These are phyloP conservation scores for Cyberlindnera mrakii DNA, from an alignment of 805 yeast genomes.

Conservation along the genomic window DNA sequence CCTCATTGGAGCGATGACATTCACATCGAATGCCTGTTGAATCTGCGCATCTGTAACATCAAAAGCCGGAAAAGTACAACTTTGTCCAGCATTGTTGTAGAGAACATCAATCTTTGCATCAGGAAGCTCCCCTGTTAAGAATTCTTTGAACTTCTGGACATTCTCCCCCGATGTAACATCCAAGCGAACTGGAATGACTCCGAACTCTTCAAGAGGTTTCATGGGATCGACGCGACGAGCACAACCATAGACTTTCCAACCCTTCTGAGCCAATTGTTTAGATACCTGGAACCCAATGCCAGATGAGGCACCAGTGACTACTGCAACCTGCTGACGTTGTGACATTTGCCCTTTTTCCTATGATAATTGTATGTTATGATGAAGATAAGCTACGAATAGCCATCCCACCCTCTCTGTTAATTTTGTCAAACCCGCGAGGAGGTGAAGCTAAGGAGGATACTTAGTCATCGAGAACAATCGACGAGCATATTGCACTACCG, in stretches of 20 bases:
- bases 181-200: conserved; percentile 40
- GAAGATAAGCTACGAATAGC: too few species aligned
- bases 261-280: conserved; percentile 42
- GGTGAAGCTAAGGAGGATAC: too few species aligned
- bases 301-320: conserved; percentile 51
- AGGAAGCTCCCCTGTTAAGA: conserved; percentile 33
- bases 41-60: conserved; percentile 56
- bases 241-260: conserved; percentile 63
- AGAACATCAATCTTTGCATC: conserved; percentile 51
- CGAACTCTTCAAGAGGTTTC: conserved; percentile 38
- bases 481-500: neutral
- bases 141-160: conserved; percentile 36
- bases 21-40: conserved; percentile 51
- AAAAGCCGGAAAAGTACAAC: conserved; percentile 65
- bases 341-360: neutral
- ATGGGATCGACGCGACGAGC: conserved; percentile 64
- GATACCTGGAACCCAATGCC: conserved; percentile 50
- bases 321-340: conserved; percentile 27
- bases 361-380: too few species aligned
- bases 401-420: too few species aligned
- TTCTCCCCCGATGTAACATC: conserved; percentile 54
- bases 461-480: too few species aligned
- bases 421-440: too few species aligned
- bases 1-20: conserved; percentile 66
- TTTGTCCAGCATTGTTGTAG: conserved; percentile 73